phyloP scores from a whole-genome alignment of 1,139 yeast genomes.

The Sugiyamaella pinicola region DNA sequence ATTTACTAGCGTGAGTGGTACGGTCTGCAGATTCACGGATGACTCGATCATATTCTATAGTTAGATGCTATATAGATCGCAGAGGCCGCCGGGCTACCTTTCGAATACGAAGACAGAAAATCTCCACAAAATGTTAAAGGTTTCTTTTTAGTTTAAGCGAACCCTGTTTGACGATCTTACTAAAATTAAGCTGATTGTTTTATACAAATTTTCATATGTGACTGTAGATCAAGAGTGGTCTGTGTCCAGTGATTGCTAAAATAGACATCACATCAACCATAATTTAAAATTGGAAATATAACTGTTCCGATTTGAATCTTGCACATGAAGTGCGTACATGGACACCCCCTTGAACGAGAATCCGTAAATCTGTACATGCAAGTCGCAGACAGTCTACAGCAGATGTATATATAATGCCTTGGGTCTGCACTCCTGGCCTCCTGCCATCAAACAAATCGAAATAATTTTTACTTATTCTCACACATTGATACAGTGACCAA shows the following conservation, averaged over 20 bases:
- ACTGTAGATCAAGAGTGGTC: too few relatives aligned
- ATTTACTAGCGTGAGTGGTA: too few relatives aligned
- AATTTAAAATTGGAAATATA: not conserved
- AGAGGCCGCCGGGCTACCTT: too few relatives aligned
- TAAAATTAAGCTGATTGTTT: too few relatives aligned
- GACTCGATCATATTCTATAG: too few relatives aligned
- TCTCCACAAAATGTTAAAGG: too few relatives aligned
- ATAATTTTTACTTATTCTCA: not conserved
- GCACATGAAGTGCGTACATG: not conserved
- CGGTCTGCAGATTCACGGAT: too few relatives aligned
- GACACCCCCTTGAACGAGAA: constrained; percentile 13
- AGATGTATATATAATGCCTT: constrained; percentile 6
- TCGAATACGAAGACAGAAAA: too few relatives aligned
- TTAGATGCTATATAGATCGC: too few relatives aligned
- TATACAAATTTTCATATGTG: too few relatives aligned
- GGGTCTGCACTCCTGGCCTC: constrained; percentile 13
- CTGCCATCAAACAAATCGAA: not conserved
- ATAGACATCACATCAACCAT: not conserved
- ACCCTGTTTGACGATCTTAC: too few relatives aligned
- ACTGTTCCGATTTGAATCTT: constrained; percentile 7
- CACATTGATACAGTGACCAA: not conserved
- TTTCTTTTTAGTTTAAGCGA: too few relatives aligned
- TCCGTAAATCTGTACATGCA: constrained; percentile 2
- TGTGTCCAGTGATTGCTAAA: not conserved
- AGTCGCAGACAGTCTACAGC: not conserved